Evolutionary conservation across 2,329 filamentous ascomycete genomes (phyloP).

Genomic region (Fusarium gaditjirri): DNA sequence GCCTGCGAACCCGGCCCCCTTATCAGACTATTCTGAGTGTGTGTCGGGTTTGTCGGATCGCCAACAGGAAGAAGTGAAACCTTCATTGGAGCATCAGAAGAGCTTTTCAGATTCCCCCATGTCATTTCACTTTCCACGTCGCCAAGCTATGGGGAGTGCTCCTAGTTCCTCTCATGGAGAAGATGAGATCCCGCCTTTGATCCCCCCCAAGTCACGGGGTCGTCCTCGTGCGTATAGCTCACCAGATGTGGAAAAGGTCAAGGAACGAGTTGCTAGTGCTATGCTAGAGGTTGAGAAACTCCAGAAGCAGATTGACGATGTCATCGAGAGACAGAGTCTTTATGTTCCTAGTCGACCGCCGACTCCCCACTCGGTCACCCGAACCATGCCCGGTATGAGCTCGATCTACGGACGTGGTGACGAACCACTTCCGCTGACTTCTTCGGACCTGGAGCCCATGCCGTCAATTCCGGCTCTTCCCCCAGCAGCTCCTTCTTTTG

Average conservation of each 20-base stretch:
- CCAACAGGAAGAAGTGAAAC: conserved; percentile 46
- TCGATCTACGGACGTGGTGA: conserved; percentile 16
- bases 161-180: conserved; percentile 40
- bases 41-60: conserved; percentile 43
- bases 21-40: conserved; percentile 52
- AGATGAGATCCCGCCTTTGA: conserved; percentile 46
- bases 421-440: conserved; percentile 29
- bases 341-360: conserved; percentile 65
- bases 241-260: conserved; percentile 61
- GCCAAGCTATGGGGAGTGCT: conserved; percentile 47
- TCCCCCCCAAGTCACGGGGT: conserved; percentile 55
- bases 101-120: conserved; percentile 58
- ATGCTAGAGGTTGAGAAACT: conserved; percentile 68
- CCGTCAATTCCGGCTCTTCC: conserved; percentile 68
- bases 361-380: conserved; percentile 57
- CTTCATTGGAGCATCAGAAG: conserved; percentile 51
- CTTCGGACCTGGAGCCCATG: conserved; percentile 61
- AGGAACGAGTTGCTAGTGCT: conserved; percentile 65
- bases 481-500: conserved; percentile 67
- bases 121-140: conserved; percentile 67
- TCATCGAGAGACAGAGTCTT: conserved; percentile 69
- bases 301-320: conserved; percentile 68
- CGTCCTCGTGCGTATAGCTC: conserved; percentile 58
- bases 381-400: conserved; percentile 47
- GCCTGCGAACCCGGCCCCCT: conserved; percentile 45